Conservation (phyloP, 352 stramenopile species). For the Phytopythium sindhum region DNA sequence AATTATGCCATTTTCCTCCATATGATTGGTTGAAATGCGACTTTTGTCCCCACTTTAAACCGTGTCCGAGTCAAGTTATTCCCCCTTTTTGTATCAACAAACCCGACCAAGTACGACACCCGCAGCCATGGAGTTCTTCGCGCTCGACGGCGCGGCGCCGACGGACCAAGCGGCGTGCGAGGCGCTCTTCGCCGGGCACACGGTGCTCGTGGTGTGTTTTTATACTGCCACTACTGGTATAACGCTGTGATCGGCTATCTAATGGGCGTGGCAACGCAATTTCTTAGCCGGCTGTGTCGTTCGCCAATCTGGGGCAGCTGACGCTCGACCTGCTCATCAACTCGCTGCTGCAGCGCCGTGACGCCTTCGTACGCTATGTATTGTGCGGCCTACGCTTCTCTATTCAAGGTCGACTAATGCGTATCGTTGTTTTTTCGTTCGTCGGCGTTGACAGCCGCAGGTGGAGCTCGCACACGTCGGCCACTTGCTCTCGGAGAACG, state of each 20-base stretch:
- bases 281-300: conserved; percentile 64
- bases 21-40: background rate
- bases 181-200: conserved; percentile 49
- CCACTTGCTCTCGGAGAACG: conserved; percentile 56
- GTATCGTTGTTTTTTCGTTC: conserved; percentile 11
- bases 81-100: background rate
- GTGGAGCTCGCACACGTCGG: conserved; percentile 42
- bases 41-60: no score
- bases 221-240: background rate
- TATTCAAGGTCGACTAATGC: background rate
- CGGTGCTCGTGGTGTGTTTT: conserved; percentile 46
- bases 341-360: conserved; percentile 52
- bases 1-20: background rate
- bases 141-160: conserved; percentile 16
- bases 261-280: background rate
- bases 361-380: conserved; percentile 32
- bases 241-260: background rate
- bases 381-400: background rate
- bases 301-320: conserved; percentile 79
- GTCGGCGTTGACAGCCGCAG: conserved; percentile 18
- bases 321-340: conserved; percentile 76
- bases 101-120: conserved; percentile 3
- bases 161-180: conserved; percentile 20
- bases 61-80: background rate
- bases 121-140: conserved; percentile 44